Evolutionary conservation across 257 asterid species (phyloP).

Genomic region (Lycium barbarum): DNA sequence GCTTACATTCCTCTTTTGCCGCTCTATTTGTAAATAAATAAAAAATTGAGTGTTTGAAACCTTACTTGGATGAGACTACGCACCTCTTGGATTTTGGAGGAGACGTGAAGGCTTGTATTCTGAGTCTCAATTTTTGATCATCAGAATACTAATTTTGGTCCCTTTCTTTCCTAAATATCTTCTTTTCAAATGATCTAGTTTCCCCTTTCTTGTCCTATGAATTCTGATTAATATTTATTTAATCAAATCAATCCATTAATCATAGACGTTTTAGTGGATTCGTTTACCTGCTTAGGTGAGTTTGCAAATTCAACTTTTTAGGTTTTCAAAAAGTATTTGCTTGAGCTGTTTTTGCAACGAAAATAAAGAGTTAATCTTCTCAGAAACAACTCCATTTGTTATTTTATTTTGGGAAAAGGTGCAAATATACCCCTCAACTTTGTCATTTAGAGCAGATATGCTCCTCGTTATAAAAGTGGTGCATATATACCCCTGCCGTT

Average conservation of each 20-base stretch:
- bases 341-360: background rate
- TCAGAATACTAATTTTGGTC: background rate
- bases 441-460: too few species aligned
- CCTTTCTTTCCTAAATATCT: background rate
- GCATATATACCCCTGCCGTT: too few species aligned
- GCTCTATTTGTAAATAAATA: background rate
- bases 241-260: background rate
- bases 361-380: too few species aligned
- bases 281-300: background rate
- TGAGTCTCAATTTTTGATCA: background rate
- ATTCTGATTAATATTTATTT: too few species aligned
- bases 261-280: background rate
- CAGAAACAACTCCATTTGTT: too few species aligned
- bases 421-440: too few species aligned
- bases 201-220: background rate
- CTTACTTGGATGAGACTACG: conserved; percentile 13
- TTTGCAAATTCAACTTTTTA: background rate
- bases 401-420: too few species aligned
- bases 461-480: too few species aligned
- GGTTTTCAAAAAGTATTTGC: background rate
- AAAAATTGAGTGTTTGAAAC: background rate
- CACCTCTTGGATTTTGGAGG: background rate
- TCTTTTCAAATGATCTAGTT: background rate
- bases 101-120: background rate
- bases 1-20: background rate